Percentiles rank a stretch among this genome's conserved stretches.
Evolutionary conservation across 805 yeast species (phyloP).

Genomic region (Candida coleopterorum): DNA sequence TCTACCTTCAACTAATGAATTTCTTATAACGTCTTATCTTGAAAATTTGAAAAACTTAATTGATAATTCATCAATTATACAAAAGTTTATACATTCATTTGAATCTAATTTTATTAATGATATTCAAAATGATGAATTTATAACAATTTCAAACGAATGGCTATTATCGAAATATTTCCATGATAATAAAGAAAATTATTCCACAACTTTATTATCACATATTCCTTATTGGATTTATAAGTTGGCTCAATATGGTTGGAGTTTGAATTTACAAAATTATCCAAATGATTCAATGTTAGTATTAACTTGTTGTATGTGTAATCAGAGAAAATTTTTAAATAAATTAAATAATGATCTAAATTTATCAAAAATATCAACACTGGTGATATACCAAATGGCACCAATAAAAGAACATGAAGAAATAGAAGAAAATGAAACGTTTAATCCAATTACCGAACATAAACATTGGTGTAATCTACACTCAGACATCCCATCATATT

Average conservation of each 20-base stretch:
- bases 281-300: conserved; percentile 22
- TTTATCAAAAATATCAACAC: conserved; percentile 24
- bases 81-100: conserved; percentile 10
- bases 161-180: conserved; percentile 24
- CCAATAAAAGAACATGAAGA: conserved; percentile 6
- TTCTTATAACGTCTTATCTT: conserved; percentile 25
- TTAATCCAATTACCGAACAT: conserved; percentile 26
- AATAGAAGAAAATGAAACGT: conserved; percentile 7
- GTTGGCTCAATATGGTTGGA: conserved; percentile 38
- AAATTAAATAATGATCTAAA: conserved; percentile 10
- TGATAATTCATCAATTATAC: conserved; percentile 18
- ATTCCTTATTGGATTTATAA: conserved; percentile 30
- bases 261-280: conserved; percentile 27
- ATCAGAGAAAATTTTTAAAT: conserved; percentile 28
- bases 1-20: conserved; percentile 24
- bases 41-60: conserved; percentile 22
- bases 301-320: conserved; percentile 34
- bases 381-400: conserved; percentile 24
- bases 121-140: conserved; percentile 6
- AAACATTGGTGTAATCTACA: conserved; percentile 31
- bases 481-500: conserved; percentile 16
- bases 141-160: conserved; percentile 26
- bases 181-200: conserved; percentile 33
- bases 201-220: conserved; percentile 15
- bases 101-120: background rate